Evolutionary conservation across 805 yeast genomes (phyloP), one percentile per base, ranked within the genome.

Genomic region (Cyberlindnera galapagoensis): DNA sequence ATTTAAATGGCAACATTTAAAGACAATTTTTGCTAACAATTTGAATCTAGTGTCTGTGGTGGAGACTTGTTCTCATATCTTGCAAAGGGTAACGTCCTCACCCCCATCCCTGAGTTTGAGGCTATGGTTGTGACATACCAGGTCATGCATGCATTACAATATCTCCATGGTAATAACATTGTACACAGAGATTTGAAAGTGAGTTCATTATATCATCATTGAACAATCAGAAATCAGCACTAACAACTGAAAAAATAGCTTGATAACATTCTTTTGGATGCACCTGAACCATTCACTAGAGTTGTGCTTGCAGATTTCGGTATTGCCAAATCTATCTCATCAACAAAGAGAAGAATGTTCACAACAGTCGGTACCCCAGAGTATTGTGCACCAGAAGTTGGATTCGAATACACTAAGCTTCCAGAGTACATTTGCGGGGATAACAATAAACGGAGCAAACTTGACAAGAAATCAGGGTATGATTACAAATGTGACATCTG

Each of bases 121-220:
- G 53, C 72, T 1, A 44, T 77, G 9, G 44, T 76, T 1, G 66
- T 77, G 5, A 57, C 69, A 0, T 77, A 54, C 40, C 88, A 80
- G 47, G 57, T 80, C 3, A 51, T 76, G 18, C 56, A 59, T 30
- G 86, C 83, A 0, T 51, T 80, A 9, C 47, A 57, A 18, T 86
- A 80, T 50, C 60, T 90, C 33, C 98, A 90, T 55, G 47, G 55
- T 6, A 60, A 71, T 35, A 56, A 69, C 39, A 72, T 88, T 18
- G 84, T 88, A 9, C 98, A 90, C 56, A 74, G 97, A 36, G 98
- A 90, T 50, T 70, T 90, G 44, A 90, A 90, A 60, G 63, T 88
- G 25, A 97, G 92, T 47, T 6, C 14, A 27, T 10, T 4, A 8
- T 7, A 6, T 17, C n/a, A n/a, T n/a, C n/a, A n/a, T n/a, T n/a